A percentile compares a stretch with the other conserved stretches of the same genome.
Evolutionary conservation across 1,139 yeast species (phyloP).

Genomic region (Candida glucosophila): DNA sequence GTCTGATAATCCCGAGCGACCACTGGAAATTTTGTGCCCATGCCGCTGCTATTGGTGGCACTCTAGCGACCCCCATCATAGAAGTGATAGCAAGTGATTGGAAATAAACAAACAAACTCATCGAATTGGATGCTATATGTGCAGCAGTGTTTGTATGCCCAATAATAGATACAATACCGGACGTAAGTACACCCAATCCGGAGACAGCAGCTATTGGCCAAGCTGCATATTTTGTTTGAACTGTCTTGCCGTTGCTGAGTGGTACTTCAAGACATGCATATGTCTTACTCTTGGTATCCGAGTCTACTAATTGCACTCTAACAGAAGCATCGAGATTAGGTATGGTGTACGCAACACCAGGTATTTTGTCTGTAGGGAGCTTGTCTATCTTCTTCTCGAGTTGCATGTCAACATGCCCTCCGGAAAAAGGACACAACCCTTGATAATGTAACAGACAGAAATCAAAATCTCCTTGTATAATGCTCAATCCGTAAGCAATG

Average conservation of each 20-base stretch:
- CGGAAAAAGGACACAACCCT: conserved; percentile 69
- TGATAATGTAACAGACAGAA: conserved; percentile 59
- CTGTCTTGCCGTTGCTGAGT: conserved; percentile 84
- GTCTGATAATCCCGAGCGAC: conserved; percentile 86
- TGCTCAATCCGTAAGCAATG: conserved; percentile 78
- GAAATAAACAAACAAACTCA: conserved; percentile 87
- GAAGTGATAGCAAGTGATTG: conserved; percentile 89
- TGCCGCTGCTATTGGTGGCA: conserved; percentile 96
- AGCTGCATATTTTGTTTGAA: conserved; percentile 86
- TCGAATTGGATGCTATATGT: conserved; percentile 91
- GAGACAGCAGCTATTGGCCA: conserved; percentile 97
- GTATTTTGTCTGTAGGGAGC: conserved; percentile 46
- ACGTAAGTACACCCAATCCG: conserved; percentile 77
- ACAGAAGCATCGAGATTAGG: conserved; percentile 96
- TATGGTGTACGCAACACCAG: conserved; percentile 76
- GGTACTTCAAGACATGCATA: conserved; percentile 93
- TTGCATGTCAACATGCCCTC: conserved; percentile 77
- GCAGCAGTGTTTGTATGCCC: conserved; percentile 94
- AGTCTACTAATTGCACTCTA: conserved; percentile 54
- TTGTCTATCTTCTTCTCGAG: conserved; percentile 40
- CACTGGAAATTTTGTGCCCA: conserved; percentile 98
- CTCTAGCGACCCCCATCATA: conserved; percentile 90
- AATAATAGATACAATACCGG: conserved; percentile 77
- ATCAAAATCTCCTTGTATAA: conserved; percentile 45
- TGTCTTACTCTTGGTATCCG: conserved; percentile 23